These are phyloP conservation scores for Candida hispaniensis DNA, from an alignment of 805 yeast species.

Conservation along the genomic window DNA sequence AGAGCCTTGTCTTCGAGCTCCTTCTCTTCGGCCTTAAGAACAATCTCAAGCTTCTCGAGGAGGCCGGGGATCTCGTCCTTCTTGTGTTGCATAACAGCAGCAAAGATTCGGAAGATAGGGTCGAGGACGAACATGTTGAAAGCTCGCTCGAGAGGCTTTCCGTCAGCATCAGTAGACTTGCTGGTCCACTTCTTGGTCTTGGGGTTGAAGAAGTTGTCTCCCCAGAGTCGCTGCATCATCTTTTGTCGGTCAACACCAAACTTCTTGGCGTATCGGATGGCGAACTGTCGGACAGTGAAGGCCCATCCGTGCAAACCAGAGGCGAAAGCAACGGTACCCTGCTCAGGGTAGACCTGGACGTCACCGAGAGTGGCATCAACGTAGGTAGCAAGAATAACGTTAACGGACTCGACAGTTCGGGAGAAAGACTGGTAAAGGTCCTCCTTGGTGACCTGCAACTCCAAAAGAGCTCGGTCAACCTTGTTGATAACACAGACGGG, in stretches of 20 bases:
- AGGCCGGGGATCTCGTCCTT: slow-evolving; percentile 90
- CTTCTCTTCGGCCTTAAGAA: slow-evolving; percentile 92
- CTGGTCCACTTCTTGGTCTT: slow-evolving; percentile 99
- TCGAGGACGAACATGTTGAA: slow-evolving; percentile 98
- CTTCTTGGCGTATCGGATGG: slow-evolving; percentile 95
- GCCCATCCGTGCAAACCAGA: slow-evolving; percentile 99
- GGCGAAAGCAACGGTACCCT: slow-evolving; percentile 99
- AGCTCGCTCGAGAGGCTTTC: slow-evolving; percentile 95
- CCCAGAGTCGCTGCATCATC: slow-evolving; percentile 99
- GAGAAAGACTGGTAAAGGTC: slow-evolving; percentile 96
- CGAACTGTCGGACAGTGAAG: slow-evolving; percentile 98
- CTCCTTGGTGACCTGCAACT: slow-evolving; percentile 97
- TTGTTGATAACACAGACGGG: slow-evolving; percentile 98
- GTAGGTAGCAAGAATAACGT: slow-evolving; percentile 95
- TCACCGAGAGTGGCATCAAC: slow-evolving; percentile 86
- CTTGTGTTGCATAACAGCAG: slow-evolving; percentile 98
- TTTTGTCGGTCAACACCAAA: slow-evolving; percentile 96
- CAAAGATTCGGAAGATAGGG: slow-evolving; percentile 96
- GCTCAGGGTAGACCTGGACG: slow-evolving; percentile 96
- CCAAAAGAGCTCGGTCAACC: slow-evolving; percentile 98
- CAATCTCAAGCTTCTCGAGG: slow-evolving; percentile 86
- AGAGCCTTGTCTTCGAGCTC: slow-evolving; percentile 98
- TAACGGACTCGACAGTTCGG: slow-evolving; percentile 98
- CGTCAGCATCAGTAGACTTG: slow-evolving; percentile 90
- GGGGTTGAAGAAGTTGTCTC: slow-evolving; percentile 99